Evolutionary conservation across 257 asterid genomes (phyloP).

Genomic region (Plantago elongata): DNA sequence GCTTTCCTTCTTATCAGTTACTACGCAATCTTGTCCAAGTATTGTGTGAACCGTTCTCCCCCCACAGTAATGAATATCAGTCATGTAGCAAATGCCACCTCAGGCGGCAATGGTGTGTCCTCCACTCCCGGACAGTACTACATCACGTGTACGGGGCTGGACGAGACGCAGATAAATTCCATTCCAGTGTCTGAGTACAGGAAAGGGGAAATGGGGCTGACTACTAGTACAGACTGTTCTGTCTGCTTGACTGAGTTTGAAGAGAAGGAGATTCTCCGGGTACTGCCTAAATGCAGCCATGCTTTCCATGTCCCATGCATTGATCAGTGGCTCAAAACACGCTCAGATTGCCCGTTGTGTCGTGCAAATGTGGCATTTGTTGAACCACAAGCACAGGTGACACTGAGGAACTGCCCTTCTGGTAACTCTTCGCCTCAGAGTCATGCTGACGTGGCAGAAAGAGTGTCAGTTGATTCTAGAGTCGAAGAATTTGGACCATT

Average conservation of each 20-base stretch:
- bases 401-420: background rate
- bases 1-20: slow-evolving; percentile 9
- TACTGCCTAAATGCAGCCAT: slow-evolving; percentile 10
- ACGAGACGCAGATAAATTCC: slow-evolving; percentile 2
- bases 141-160: background rate
- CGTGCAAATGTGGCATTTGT: slow-evolving; percentile 8
- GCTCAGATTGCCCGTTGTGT: slow-evolving; percentile 3
- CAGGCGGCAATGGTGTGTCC: background rate
- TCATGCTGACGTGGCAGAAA: background rate
- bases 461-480: background rate
- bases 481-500: background rate
- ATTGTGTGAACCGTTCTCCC: background rate
- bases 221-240: background rate
- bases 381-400: background rate
- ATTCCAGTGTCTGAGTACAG: slow-evolving; percentile 5
- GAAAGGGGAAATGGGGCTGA: slow-evolving; percentile 1
- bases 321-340: slow-evolving; percentile 9
- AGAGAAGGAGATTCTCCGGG: slow-evolving; percentile 1
- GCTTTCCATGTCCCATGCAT: slow-evolving; percentile 12
- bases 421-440: background rate
- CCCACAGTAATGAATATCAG: background rate
- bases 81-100: background rate
- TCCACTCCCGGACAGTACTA: background rate
- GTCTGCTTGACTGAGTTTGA: slow-evolving; percentile 3
- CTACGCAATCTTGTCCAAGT: slow-evolving; percentile 5